A percentile compares a stretch with the other conserved stretches of the same genome.
Evolutionary conservation across 1,284 basidiomycete species (phyloP).

Genomic region (Cerioporus squamosus): DNA sequence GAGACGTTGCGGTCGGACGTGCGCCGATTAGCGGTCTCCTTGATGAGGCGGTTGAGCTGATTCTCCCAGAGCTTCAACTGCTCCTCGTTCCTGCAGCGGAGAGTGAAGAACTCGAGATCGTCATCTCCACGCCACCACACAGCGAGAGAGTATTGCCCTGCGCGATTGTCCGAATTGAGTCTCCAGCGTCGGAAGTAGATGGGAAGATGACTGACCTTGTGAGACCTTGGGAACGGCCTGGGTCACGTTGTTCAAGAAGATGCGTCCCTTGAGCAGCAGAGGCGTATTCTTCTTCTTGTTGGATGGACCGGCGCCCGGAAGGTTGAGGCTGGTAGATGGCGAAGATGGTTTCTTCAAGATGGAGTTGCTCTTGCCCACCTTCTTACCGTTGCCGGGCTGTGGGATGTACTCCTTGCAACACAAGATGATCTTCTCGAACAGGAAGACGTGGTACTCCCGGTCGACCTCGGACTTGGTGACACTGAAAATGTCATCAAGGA

Average conservation of each 20-base stretch:
- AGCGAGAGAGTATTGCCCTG: constrained; percentile 69
- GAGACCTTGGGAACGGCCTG: constrained; percentile 67
- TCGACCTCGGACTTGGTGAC: constrained; percentile 98
- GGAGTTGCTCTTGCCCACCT: constrained; percentile 74
- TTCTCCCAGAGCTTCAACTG: constrained; percentile 93
- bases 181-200: constrained; percentile 5
- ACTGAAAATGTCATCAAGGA: constrained; percentile 94
- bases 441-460: constrained; percentile 97
- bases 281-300: constrained; percentile 76
- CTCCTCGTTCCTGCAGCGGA: constrained; percentile 93
- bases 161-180: constrained; percentile 2
- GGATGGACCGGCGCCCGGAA: constrained; percentile 51
- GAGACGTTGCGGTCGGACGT: constrained; percentile 60
- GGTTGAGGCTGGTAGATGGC: constrained; percentile 42
- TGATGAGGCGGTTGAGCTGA: constrained; percentile 87
- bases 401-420: constrained; percentile 90
- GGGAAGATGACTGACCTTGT: constrained; percentile 52
- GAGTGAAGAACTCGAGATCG: constrained; percentile 91
- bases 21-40: constrained; percentile 65
- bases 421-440: constrained; percentile 98
- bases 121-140: constrained; percentile 96
- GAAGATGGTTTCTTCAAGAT: constrained; percentile 73
- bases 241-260: constrained; percentile 97
- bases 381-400: constrained; percentile 56
- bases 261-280: constrained; percentile 93